Evolutionary conservation across 2,329 filamentous ascomycete species (phyloP).

Genomic region (Aspergillus novoparasiticus): DNA sequence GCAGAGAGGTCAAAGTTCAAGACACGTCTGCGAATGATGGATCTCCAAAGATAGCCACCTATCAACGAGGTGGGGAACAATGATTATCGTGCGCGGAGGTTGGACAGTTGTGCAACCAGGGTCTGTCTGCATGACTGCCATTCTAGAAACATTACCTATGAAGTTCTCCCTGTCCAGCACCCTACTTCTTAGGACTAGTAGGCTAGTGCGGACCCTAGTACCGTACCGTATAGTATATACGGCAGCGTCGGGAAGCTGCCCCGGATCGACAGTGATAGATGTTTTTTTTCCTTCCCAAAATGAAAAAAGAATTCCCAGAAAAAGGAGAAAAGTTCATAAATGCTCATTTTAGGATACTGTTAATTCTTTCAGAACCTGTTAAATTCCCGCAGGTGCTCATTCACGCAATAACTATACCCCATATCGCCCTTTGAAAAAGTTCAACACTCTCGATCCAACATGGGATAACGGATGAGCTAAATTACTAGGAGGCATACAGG

Average conservation of each 20-base stretch:
- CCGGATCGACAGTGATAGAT: constrained; percentile 21
- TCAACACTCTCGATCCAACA: neutral
- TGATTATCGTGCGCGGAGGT: neutral
- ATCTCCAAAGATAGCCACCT: constrained; percentile 10
- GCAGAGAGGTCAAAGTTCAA: neutral
- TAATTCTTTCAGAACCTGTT: neutral
- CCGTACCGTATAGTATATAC: neutral
- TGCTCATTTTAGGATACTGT: neutral
- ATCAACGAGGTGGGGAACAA: neutral
- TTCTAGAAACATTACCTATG: neutral
- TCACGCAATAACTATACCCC: neutral
- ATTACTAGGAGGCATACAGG: constrained; percentile 6
- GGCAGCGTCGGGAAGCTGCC: constrained; percentile 15
- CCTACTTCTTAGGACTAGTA: too few species aligned
- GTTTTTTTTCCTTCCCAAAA: neutral
- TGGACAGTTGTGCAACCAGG: neutral
- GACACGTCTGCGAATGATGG: neutral
- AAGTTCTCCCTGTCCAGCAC: neutral
- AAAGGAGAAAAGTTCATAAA: neutral
- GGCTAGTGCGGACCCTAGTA: constrained; percentile 4
- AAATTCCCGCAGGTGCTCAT: neutral
- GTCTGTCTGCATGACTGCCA: neutral
- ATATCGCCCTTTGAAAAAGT: neutral
- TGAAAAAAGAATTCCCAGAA: neutral
- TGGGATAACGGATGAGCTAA: constrained; percentile 2